A percentile compares a stretch with the other conserved stretches of the same genome.
Conservation (phyloP, 371 early-diverging fungal genomes). For the Haplosporangium sp. region DNA sequence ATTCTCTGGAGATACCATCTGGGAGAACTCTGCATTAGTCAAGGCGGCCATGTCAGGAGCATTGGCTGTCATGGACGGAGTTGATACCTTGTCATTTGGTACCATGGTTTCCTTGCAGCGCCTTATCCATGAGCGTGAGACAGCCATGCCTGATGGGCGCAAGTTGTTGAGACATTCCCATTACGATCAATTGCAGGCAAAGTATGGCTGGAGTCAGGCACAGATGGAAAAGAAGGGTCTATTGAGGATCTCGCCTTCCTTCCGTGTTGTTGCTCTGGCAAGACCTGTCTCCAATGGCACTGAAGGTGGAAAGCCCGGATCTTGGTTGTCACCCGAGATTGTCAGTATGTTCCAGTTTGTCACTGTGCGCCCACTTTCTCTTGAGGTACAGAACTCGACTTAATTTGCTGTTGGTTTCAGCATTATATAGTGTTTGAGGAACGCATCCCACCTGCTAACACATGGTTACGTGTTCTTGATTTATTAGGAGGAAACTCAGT, state of each 20-base stretch:
- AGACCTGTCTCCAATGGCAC: slow-evolving; percentile 64
- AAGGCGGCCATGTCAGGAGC: slow-evolving; percentile 81
- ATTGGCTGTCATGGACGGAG: slow-evolving; percentile 80
- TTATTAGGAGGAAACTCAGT: slow-evolving; percentile 70
- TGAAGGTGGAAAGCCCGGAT: slow-evolving; percentile 60
- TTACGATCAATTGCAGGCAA: slow-evolving; percentile 67
- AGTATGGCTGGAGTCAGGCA: slow-evolving; percentile 58
- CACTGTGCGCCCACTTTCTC: slow-evolving; percentile 73
- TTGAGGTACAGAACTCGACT: slow-evolving; percentile 21
- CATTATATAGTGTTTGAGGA: neutral
- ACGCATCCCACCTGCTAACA: neutral
- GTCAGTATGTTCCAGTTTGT: slow-evolving; percentile 81
- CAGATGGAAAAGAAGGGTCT: slow-evolving; percentile 64
- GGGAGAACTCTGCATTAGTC: slow-evolving; percentile 80
- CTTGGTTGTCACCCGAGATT: slow-evolving; percentile 81
- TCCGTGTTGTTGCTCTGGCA: slow-evolving; percentile 82
- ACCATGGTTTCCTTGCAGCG: slow-evolving; percentile 78
- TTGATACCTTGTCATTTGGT: slow-evolving; percentile 79
- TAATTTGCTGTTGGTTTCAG: neutral
- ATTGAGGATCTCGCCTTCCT: slow-evolving; percentile 77
- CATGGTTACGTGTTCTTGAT: neutral
- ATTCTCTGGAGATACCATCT: slow-evolving; percentile 78
- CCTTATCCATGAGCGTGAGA: slow-evolving; percentile 77
- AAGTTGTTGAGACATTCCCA: slow-evolving; percentile 68
- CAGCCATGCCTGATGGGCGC: slow-evolving; percentile 79